phyloP scores from a whole-genome alignment of 495 filamentous ascomycete genomes.

The Neurospora pannonica region DNA sequence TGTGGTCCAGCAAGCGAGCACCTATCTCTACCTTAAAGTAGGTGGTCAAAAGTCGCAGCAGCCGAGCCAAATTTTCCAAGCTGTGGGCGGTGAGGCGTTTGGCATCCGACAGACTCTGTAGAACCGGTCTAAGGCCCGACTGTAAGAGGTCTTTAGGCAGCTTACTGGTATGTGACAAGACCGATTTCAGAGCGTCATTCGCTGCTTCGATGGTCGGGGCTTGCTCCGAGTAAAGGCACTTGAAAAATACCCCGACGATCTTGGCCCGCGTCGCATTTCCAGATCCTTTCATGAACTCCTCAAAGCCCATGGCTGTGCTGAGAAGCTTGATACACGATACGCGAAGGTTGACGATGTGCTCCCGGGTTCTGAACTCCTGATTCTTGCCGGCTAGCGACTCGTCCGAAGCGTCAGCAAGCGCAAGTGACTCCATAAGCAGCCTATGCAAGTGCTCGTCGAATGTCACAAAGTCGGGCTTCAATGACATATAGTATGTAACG shows the following conservation, averaged over 20 bases:
- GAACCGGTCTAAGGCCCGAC: slow-evolving; percentile 83
- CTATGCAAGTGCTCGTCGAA: slow-evolving; percentile 88
- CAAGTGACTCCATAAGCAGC: slow-evolving; percentile 83
- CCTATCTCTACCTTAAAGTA: slow-evolving; percentile 99
- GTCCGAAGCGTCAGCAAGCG: slow-evolving; percentile 86
- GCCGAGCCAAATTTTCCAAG: slow-evolving; percentile 79
- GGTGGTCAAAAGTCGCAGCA: slow-evolving; percentile 84
- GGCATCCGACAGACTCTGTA: slow-evolving; percentile 92
- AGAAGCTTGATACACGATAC: slow-evolving; percentile 90
- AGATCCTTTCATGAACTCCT: slow-evolving; percentile 63
- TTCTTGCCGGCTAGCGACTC: slow-evolving; percentile 78
- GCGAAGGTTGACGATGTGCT: slow-evolving; percentile 81
- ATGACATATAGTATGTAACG: slow-evolving; percentile 81
- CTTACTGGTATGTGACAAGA: slow-evolving; percentile 80
- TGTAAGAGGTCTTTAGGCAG: slow-evolving; percentile 92
- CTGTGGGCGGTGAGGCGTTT: slow-evolving; percentile 82
- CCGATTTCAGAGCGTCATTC: slow-evolving; percentile 74
- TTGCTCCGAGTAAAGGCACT: slow-evolving; percentile 85
- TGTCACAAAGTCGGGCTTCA: slow-evolving; percentile 75
- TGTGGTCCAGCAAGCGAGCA: slow-evolving; percentile 77
- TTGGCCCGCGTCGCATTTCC: slow-evolving; percentile 67
- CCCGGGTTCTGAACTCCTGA: slow-evolving; percentile 79
- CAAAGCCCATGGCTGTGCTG: slow-evolving; percentile 84
- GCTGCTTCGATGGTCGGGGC: slow-evolving; percentile 89
- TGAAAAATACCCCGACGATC: slow-evolving; percentile 95